phyloP scores from a whole-genome alignment of 2,329 filamentous ascomycete species.

The Escovopsis sp. region DNA sequence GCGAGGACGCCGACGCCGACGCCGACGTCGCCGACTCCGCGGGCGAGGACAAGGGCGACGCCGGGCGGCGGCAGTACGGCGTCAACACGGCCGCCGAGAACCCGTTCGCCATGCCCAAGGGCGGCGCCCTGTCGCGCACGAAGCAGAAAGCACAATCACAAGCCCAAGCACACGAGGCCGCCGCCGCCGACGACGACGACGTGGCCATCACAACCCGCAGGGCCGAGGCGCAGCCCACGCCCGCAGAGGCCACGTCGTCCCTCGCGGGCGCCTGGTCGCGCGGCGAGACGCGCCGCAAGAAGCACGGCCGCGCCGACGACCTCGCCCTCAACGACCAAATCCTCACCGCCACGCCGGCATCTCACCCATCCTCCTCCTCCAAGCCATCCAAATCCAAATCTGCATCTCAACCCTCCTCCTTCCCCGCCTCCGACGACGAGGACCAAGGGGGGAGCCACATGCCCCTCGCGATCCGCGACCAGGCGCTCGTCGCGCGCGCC shows the following conservation, averaged over 20 bases:
- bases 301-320: constrained; percentile 21
- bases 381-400: constrained; percentile 6
- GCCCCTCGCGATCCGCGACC: constrained; percentile 43
- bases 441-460: constrained; percentile 31
- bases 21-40: too few relatives aligned
- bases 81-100: constrained; percentile 20
- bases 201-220: constrained; percentile 6
- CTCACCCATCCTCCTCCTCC: constrained; percentile 13
- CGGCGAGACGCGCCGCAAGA: constrained; percentile 23
- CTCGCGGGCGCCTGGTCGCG: constrained; percentile 29
- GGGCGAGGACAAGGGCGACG: constrained; percentile 36
- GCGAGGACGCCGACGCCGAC: constrained; percentile 36
- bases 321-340: constrained; percentile 26
- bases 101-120: constrained; percentile 19
- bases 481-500: constrained; percentile 61
- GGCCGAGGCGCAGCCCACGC: constrained; percentile 10
- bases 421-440: too few relatives aligned
- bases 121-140: constrained; percentile 12
- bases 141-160: background rate
- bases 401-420: background rate
- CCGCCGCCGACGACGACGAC: constrained; percentile 10
- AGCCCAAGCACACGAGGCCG: constrained; percentile 6
- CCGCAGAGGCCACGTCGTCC: constrained; percentile 10
- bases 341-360: constrained; percentile 16
- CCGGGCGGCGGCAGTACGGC: constrained; percentile 60